Base-by-base conservation (phyloP, 129 eudicot genomes). In the Tagetes erecta region DNA sequence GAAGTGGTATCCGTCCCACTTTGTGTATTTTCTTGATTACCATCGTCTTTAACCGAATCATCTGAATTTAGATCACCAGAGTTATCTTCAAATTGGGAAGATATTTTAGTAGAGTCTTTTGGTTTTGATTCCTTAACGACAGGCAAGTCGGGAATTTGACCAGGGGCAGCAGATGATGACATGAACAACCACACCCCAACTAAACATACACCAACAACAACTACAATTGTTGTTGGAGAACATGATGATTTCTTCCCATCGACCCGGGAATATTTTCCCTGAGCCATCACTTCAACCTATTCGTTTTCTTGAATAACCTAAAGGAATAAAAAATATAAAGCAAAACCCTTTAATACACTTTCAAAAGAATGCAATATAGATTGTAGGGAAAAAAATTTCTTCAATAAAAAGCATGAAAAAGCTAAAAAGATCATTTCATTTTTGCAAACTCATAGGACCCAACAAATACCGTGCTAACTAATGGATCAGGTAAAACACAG, bases 171-270 rank as follows among this genome's bases (percentile, higher is more conserved):
- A 2, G 89, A 82, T 53, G 87, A 84, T 53, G 93, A 81, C 87
- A 83, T 85, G 67, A 85, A 56, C 89, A 87, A 77, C 92, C 92
- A 87, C 6, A 71, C 87, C 47, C 82, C 92, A 71, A 87, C 71
- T 67, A 87, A 71, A 75, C 85, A 85, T 71, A 78, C 77, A 30
- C 84, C 78, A 37, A 87, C 87, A 57, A 87, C 69, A 34, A 78
- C 85, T 66, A 82, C 78, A 8, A 87, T 41, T 64, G 81, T 82
- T 31, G 86, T 72, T 27, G 84, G 71, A 53, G 86, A 87, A 75
- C 89, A 84, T 9, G 89, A 80, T 34, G 92, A 84, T 67, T 80
- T 87, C 81, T 79, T 82, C 72, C 87, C 89, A 74, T 87, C 92
- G 71, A 80, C 83, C 37, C 92, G 87, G 77, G 92, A 81, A 83